A percentile compares a stretch with the other conserved stretches of the same genome.
phyloP scores from a whole-genome alignment of 306 rosid species.

The Ceratonia siliqua region DNA sequence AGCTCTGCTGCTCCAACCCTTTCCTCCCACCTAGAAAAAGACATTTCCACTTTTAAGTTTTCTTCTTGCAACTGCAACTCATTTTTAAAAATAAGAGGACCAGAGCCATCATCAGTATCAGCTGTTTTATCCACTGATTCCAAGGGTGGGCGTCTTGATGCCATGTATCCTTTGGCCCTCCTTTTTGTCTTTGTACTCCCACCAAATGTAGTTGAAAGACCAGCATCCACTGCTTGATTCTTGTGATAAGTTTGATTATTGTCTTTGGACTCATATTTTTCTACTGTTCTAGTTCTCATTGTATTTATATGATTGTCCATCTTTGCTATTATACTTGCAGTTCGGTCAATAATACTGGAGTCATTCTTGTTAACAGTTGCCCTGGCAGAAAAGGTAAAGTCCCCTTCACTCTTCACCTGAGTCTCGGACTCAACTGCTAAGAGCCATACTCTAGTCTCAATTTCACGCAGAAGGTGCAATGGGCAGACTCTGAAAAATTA shows the following conservation, averaged over 20 bases:
- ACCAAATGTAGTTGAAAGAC: constrained; percentile 55
- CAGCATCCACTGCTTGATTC: constrained; percentile 62
- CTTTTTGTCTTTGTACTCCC: constrained; percentile 80
- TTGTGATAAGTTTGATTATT: constrained; percentile 56
- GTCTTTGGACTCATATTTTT: constrained; percentile 70
- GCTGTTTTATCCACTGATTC: constrained; percentile 61
- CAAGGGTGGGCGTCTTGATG: constrained; percentile 56
- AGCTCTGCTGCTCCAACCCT: constrained; percentile 90
- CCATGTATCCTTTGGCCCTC: constrained; percentile 76
- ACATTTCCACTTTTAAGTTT: constrained; percentile 65
- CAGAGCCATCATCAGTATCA: constrained; percentile 67
- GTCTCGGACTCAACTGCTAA: constrained; percentile 92
- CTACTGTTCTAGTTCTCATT: constrained; percentile 59
- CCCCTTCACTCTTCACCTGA: constrained; percentile 86
- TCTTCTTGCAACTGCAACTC: constrained; percentile 72
- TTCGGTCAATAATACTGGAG: constrained; percentile 82
- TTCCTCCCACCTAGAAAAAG: constrained; percentile 93
- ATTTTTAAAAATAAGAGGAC: constrained; percentile 52
- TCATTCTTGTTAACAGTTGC: constrained; percentile 58
- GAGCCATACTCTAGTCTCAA: constrained; percentile 98
- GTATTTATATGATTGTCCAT: constrained; percentile 85
- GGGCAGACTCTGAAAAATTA: constrained; percentile 74
- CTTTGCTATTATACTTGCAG: constrained; percentile 84
- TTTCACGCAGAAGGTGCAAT: constrained; percentile 87
- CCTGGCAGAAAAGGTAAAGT: constrained; percentile 56